Base-by-base conservation (phyloP, 2,329 filamentous ascomycete species). In the Talaromyces marneffei region DNA sequence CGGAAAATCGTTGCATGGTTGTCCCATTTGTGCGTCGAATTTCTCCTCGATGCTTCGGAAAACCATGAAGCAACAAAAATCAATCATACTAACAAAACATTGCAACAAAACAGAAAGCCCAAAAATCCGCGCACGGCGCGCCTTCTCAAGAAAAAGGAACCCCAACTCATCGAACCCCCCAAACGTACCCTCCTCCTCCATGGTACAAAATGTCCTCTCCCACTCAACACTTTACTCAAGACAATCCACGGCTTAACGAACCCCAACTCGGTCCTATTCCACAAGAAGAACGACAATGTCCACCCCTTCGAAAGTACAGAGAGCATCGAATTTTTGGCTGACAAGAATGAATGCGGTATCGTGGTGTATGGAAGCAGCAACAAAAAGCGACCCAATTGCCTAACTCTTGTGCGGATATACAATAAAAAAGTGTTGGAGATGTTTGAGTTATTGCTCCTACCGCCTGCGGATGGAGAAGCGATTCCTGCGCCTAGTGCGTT, bases 311-410 rank as follows among this genome's bases (percentile, higher is more conserved):
- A 97, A 76, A 92, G 95, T 74, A 80, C 89, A 65, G 82, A 88
- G 29, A 93, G 89, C 58, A 84, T 97, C 67, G 91, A 97, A 78
- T 99, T 99, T 81, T 92, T 99, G 81, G 88, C 89, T 65, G 87
- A 92, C 73, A 99, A 97, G 81, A 99, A 99, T 78, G 94, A 99
- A 75, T 87, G 90, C 70, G 89, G 87, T 50, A 80, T 97, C 53
- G 83, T 97, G 66, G 83, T 94, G 66, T 96, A 96, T 70, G 92
- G 88, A 57, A 87, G 85, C 74, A 89, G 88, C 76, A 91, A 85
- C 75, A 99, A 97, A 83, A 99, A 97, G 83, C 84, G 94, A n/a
- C 92, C 92, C 4, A 92, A 99, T 77, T 88, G 87, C 65, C 75
- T 99, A 69, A 97, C 92, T 0, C 77, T 97, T 50, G 82, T 88